Evolutionary conservation across 805 yeast species (phyloP).

Genomic region (Citeromyces matritensis): DNA sequence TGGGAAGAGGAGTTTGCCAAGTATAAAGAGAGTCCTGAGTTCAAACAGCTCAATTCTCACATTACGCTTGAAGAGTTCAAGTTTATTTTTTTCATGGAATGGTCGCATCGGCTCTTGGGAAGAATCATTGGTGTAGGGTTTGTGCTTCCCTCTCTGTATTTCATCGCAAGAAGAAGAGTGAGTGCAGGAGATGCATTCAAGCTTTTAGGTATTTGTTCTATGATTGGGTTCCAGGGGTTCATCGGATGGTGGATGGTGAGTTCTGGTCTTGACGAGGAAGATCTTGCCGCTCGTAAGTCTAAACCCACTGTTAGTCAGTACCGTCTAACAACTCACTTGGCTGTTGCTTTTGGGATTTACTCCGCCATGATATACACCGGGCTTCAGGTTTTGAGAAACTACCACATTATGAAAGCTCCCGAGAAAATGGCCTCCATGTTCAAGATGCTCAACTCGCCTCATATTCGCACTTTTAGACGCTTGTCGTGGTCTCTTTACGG

Average conservation of each 20-base stretch:
- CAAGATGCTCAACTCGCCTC: constrained; percentile 45
- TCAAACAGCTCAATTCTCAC: constrained; percentile 75
- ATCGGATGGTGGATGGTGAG: constrained; percentile 99
- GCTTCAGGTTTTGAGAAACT: constrained; percentile 64
- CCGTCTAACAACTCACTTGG: constrained; percentile 84
- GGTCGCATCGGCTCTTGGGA: constrained; percentile 92
- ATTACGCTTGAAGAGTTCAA: constrained; percentile 86
- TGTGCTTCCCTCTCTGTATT: constrained; percentile 75
- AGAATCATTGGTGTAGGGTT: constrained; percentile 78
- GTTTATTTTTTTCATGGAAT: constrained; percentile 92
- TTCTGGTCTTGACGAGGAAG: constrained; percentile 78
- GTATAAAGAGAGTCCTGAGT: constrained; percentile 83
- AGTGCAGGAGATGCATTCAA: constrained; percentile 53
- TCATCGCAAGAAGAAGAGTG: constrained; percentile 50
- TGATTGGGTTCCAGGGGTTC: constrained; percentile 87
- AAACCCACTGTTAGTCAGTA: constrained; percentile 98
- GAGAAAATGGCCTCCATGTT: constrained; percentile 35
- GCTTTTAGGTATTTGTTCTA: constrained; percentile 54
- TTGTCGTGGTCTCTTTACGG: constrained; percentile 41
- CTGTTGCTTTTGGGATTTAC: constrained; percentile 82
- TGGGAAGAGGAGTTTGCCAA: constrained; percentile 80
- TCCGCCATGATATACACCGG: constrained; percentile 88
- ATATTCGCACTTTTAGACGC: constrained; percentile 40
- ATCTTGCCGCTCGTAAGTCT: constrained; percentile 62
- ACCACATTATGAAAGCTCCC: constrained; percentile 54